Conservation (phyloP, 371 early-diverging fungal species). For the Rhizopus stolonifer region DNA sequence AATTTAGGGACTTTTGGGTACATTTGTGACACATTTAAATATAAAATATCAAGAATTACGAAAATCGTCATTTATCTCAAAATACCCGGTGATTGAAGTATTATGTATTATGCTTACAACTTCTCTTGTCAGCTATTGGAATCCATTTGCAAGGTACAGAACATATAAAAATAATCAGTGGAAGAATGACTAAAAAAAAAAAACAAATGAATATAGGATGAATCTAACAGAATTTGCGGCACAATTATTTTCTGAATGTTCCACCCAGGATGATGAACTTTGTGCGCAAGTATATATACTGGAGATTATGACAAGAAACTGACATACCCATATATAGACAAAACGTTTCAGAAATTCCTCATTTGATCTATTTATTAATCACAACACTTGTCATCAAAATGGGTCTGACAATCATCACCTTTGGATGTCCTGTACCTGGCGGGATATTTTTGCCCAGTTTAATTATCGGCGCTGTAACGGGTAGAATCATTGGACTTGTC, state of each 20-base stretch:
- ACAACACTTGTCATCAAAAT: conserved; percentile 69
- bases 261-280: conserved; percentile 53
- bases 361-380: conserved; percentile 46
- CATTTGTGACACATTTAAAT: conserved; percentile 73
- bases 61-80: conserved; percentile 47
- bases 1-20: conserved; percentile 83
- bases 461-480: conserved; percentile 89
- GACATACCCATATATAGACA: conserved; percentile 8
- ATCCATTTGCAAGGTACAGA: conserved; percentile 65
- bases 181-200: background rate
- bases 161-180: background rate
- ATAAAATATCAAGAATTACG: conserved; percentile 65
- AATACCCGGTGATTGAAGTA: conserved; percentile 71
- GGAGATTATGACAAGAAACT: background rate
- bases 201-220: conserved; percentile 29
- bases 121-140: conserved; percentile 71
- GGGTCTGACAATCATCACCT: conserved; percentile 71
- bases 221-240: conserved; percentile 78
- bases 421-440: conserved; percentile 84
- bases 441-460: conserved; percentile 93
- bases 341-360: conserved; percentile 41
- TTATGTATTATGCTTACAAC: conserved; percentile 71
- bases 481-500: conserved; percentile 88
- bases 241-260: conserved; percentile 84
- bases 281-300: conserved; percentile 52